Percentiles rank a stretch among this genome's conserved stretches.
phyloP scores from a whole-genome alignment of 2,329 filamentous ascomycete species.

The Drechslerella dactyloides region DNA sequence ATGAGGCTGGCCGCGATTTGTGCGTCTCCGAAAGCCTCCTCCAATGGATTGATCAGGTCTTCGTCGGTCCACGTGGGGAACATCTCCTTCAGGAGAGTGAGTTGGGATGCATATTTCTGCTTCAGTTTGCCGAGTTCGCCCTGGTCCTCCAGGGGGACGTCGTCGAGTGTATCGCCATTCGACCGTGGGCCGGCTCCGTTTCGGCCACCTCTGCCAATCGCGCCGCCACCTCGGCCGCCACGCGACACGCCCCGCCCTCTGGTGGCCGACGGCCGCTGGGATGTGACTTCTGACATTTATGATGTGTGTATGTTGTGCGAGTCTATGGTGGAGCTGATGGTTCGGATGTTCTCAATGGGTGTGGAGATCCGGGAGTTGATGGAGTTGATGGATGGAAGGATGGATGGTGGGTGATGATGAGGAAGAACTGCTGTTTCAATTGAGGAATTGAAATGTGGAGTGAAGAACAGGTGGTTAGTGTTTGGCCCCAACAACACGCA shows the following conservation, averaged over 20 bases:
- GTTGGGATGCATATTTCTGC: conserved; percentile 81
- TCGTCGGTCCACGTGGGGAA: conserved; percentile 95
- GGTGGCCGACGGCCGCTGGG: conserved; percentile 58
- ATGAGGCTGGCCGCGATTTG: conserved; percentile 77
- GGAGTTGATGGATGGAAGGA: no score
- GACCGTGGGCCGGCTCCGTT: conserved; percentile 70
- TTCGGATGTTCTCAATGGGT: conserved; percentile 31
- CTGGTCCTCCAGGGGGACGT: conserved; percentile 67
- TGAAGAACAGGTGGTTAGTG: conserved; percentile 23
- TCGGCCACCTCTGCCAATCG: conserved; percentile 71
- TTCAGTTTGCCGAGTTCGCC: conserved; percentile 90
- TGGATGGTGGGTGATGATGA: conserved; percentile 7
- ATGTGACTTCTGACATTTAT: conserved; percentile 82
- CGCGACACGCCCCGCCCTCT: conserved; percentile 90
- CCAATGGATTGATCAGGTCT: conserved; percentile 88
- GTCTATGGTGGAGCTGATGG: conserved; percentile 7
- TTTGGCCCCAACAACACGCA: conserved; percentile 43
- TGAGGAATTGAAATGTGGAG: conserved; percentile 17
- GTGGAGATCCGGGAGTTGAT: conserved; percentile 24
- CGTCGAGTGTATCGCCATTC: conserved; percentile 68
- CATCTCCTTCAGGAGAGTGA: conserved; percentile 84
- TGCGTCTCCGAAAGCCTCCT: conserved; percentile 84
- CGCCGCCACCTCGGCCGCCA: conserved; percentile 74
- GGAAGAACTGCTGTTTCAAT: no score
- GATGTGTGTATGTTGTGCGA: conserved; percentile 54